Conservation (phyloP, 2,329 filamentous ascomycete species). For the Chrysoporthe puriensis region DNA sequence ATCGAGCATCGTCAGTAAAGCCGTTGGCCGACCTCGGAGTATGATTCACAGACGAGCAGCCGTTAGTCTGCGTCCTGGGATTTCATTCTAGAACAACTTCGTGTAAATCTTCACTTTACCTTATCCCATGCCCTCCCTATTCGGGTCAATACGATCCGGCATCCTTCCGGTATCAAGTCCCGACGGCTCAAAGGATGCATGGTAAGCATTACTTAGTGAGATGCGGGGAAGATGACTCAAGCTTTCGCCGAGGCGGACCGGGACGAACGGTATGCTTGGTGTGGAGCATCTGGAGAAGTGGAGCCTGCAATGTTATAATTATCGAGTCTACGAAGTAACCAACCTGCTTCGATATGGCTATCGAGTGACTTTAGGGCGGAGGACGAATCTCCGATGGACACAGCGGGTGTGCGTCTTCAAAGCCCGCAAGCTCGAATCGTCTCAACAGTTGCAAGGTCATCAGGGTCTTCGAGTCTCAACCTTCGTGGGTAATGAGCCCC, state of each 20-base stretch:
- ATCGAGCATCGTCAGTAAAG: neutral
- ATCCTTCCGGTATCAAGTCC: neutral
- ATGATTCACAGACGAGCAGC: neutral
- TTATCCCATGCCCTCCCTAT: neutral
- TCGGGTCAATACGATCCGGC: neutral
- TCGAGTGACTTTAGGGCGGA: neutral
- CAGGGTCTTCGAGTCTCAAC: neutral
- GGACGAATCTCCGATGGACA: neutral
- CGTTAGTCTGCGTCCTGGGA: neutral
- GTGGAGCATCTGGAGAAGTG: slow-evolving; percentile 1
- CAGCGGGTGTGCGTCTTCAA: neutral
- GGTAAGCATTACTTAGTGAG: neutral
- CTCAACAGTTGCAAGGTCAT: neutral
- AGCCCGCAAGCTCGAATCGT: neutral
- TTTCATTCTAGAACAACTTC: neutral
- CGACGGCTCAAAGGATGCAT: neutral
- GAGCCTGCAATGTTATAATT: neutral
- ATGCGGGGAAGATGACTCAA: slow-evolving; percentile 4
- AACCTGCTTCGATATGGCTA: neutral
- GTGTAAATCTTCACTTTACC: neutral
- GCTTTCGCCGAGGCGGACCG: neutral
- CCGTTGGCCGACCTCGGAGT: neutral
- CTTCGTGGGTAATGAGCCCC: neutral
- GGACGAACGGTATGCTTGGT: neutral
- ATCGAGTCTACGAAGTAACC: neutral